Percentiles rank a stretch among this genome's conserved stretches.
These are phyloP conservation scores for Venturia aucupariae DNA, from an alignment of 2,329 filamentous ascomycete species.

Conservation along the genomic window DNA sequence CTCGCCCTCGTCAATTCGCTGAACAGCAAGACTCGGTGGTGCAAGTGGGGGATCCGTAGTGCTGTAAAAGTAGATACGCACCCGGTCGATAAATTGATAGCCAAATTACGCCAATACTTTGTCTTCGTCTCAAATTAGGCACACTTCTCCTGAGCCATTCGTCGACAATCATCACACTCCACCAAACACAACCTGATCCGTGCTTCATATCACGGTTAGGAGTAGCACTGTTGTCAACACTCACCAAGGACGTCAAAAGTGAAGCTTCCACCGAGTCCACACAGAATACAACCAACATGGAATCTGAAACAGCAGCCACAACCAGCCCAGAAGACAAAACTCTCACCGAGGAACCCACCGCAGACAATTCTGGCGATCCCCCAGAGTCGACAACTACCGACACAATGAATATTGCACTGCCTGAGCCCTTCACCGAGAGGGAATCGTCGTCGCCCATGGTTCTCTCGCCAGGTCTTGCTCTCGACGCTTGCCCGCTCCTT, in stretches of 20 bases:
- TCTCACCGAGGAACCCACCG: background rate
- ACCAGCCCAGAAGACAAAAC: background rate
- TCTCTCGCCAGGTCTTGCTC: conserved; percentile 48
- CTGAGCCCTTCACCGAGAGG: background rate
- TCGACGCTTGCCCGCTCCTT: conserved; percentile 49
- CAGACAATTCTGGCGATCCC: background rate
- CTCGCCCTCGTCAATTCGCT: background rate
- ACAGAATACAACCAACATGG: background rate
- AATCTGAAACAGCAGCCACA: background rate
- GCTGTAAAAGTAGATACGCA: background rate
- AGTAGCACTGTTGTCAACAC: background rate
- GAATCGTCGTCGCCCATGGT: conserved; percentile 11
- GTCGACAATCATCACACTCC: background rate
- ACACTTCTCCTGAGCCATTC: conserved; percentile 1
- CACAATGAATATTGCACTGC: background rate
- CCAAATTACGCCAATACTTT: conserved; percentile 6
- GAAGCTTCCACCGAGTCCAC: background rate
- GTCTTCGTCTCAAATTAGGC: background rate
- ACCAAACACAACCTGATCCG: background rate
- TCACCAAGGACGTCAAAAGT: background rate
- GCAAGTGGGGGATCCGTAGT: background rate
- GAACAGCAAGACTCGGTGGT: background rate
- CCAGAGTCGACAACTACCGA: background rate
- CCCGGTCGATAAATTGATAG: background rate
- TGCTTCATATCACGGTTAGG: background rate